Conservation (phyloP, 164 flowering plant genomes). For the Akebia trifoliata region DNA sequence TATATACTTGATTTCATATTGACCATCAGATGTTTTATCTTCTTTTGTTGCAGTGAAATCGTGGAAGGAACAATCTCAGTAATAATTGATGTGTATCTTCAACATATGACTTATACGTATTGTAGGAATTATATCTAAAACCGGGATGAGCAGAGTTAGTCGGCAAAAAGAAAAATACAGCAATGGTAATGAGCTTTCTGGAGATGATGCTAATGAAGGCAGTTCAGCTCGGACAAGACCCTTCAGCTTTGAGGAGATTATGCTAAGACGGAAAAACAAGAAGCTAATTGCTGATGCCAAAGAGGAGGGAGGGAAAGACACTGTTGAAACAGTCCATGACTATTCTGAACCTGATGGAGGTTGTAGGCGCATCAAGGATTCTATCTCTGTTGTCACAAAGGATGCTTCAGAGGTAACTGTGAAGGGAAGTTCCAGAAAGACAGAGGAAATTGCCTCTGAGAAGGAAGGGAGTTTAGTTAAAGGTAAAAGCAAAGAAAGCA, state of each 20-base stretch:
- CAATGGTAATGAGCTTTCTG: conserved; percentile 17
- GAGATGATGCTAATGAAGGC: conserved; percentile 41
- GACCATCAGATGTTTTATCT: conserved; percentile 2
- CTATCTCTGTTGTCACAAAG: conserved; percentile 13
- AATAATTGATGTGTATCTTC: background rate
- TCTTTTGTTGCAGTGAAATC: background rate
- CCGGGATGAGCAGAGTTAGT: conserved; percentile 44
- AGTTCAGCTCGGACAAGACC: conserved; percentile 95
- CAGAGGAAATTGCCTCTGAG: conserved; percentile 25
- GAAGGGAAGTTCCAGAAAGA: conserved; percentile 32
- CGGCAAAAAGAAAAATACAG: conserved; percentile 29
- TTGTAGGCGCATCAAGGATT: conserved; percentile 16
- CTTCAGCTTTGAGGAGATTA: conserved; percentile 71
- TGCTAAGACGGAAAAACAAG: conserved; percentile 62
- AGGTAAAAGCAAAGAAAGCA: conserved; percentile 26
- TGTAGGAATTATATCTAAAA: conserved; percentile 5
- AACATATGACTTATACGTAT: background rate
- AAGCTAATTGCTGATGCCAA: conserved; percentile 29
- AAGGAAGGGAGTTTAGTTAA: conserved; percentile 24
- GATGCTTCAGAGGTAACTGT: conserved; percentile 19
- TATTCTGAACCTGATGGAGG: conserved; percentile 23
- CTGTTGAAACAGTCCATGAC: conserved; percentile 24
- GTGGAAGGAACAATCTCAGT: background rate
- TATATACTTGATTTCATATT: background rate
- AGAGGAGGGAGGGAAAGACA: conserved; percentile 17